phyloP scores from a whole-genome alignment of 2,329 filamentous ascomycete genomes.

The Pseudocercospora fijiensis region DNA sequence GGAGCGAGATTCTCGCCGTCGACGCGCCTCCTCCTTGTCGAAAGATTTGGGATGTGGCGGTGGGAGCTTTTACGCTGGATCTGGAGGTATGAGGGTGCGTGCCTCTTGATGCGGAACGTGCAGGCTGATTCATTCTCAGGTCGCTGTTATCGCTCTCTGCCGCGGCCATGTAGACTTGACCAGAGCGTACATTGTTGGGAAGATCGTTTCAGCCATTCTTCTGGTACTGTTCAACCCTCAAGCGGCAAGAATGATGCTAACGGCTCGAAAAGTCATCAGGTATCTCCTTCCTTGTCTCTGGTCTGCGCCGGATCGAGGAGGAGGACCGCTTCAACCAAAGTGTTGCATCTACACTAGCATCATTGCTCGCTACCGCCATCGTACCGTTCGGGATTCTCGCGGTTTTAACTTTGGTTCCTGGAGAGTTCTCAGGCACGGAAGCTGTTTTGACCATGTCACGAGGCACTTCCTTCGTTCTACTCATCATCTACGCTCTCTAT shows the following conservation, averaged over 20 bases:
- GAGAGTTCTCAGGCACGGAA: neutral
- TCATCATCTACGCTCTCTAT: neutral
- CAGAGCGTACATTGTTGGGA: constrained; percentile 1
- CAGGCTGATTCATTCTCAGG: neutral
- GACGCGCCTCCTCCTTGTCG: neutral
- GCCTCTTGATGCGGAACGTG: no score
- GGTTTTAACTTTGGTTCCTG: neutral
- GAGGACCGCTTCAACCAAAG: constrained; percentile 7
- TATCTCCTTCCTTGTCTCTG: neutral
- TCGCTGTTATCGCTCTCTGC: constrained; percentile 1
- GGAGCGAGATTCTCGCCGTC: neutral
- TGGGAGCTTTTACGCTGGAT: constrained; percentile 3
- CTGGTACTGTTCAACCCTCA: neutral
- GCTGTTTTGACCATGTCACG: neutral
- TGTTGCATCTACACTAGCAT: constrained; percentile 3
- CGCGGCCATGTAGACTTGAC: neutral
- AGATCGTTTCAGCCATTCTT: constrained; percentile 3
- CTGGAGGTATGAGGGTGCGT: neutral
- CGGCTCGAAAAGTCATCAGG: neutral
- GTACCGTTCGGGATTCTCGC: neutral
- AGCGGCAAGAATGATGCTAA: neutral
- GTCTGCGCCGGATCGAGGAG: neutral
- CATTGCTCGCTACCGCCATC: neutral
- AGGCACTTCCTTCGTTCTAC: constrained; percentile 2
- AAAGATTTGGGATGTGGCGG: constrained; percentile 2